Evolutionary conservation across 805 yeast species (phyloP), one percentile per base, ranked within the genome.

Genomic region (Candida maltosa): DNA sequence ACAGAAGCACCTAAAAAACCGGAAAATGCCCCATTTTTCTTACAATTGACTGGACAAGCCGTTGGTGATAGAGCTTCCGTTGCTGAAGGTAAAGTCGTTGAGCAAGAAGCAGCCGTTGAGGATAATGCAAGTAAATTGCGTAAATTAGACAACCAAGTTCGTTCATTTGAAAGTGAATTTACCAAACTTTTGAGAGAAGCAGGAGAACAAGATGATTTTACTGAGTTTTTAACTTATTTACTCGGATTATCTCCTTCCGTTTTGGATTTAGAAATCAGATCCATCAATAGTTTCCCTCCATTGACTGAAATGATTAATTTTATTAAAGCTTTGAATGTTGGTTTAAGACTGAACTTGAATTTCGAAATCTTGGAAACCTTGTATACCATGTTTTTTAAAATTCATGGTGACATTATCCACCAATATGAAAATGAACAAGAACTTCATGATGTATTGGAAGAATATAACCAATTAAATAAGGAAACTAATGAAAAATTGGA

Each of bases 1-100:
- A 79, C 69, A 34, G 96, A 87, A 54, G 83, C 91, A 1, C 85
- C 93, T 22, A 86, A 85, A 66, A 85, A 80, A 45, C 87, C 96
- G 2, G 84, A 83, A 45, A 73, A 78, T 41, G 78, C 86, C 1
- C 81, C 82, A 11, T 93, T 94, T 58, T 94, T 94, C 69, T 65
- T 93, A 40, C 75, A 78, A 30, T 63, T 83, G 15, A 53, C 76
- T 4, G 87, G 87, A 20, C 77, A 72, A 34, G 68, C 68, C n/a
- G 83, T 80, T 35, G 89, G 88, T 39, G 87, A 82, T 51, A 74
- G 77, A 19, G 87, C 88, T 0, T 54, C 62, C 30, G 75, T 60
- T 28, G 73, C 71, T 4, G 78, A 73, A 45, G 38, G 39, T 5
- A 22, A 23, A 4, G 18, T 22, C 3, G 33, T 20, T 16, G 35